Conservation (phyloP, 495 filamentous ascomycete species). For the Penicillium crystallinum region DNA sequence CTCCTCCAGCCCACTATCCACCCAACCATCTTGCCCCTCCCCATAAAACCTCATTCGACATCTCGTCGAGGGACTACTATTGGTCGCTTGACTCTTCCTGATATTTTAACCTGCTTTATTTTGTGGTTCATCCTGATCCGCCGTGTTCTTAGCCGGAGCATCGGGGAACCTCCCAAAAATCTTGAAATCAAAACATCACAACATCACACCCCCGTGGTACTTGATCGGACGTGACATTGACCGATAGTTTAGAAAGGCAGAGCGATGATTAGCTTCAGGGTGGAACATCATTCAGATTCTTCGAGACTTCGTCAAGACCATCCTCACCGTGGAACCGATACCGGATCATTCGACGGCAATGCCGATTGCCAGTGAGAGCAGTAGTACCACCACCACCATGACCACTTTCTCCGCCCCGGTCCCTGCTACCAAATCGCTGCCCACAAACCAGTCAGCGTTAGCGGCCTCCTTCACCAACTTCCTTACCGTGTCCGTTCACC, state of each 20-base stretch:
- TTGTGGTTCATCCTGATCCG: constrained; percentile 1
- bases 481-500: constrained; percentile 85
- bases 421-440: constrained; percentile 39
- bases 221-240: constrained; percentile 19
- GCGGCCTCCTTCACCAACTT: constrained; percentile 58
- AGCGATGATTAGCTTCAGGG: constrained; percentile 50
- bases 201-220: not conserved
- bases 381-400: constrained; percentile 42
- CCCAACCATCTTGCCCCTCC: constrained; percentile 10
- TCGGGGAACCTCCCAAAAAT: constrained; percentile 9
- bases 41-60: constrained; percentile 1
- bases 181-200: constrained; percentile 3
- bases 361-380: constrained; percentile 48
- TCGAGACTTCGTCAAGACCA: constrained; percentile 40
- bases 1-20: constrained; percentile 11
- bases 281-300: constrained; percentile 46
- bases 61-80: not conserved
- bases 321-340: constrained; percentile 36
- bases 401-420: constrained; percentile 43
- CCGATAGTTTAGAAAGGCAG: constrained; percentile 37
- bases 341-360: constrained; percentile 38
- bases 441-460: constrained; percentile 43
- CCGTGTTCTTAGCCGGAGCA: constrained; percentile 6
- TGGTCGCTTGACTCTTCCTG: constrained; percentile 2
- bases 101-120: constrained; percentile 4